Percentiles rank a stretch among this genome's conserved stretches.
Conservation (phyloP, 306 rosid genomes). For the Ziziphus jujuba region DNA sequence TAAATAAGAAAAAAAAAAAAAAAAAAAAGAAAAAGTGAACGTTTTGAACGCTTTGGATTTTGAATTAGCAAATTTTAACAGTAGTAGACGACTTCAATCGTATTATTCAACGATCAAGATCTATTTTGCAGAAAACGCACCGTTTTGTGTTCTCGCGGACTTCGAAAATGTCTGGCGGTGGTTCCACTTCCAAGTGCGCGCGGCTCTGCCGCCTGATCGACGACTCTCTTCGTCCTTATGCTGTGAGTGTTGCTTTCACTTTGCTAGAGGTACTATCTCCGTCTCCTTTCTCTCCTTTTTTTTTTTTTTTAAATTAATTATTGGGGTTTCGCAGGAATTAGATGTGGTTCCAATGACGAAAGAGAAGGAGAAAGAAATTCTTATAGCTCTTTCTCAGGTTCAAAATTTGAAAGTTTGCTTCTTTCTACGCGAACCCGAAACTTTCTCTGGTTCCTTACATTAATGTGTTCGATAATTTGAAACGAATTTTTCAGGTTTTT, state of each 20-base stretch:
- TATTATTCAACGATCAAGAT: too few relatives aligned
- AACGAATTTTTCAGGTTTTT: constrained; percentile 19
- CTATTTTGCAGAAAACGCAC: constrained; percentile 6
- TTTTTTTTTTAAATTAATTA: background rate
- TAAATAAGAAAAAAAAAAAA: too few relatives aligned
- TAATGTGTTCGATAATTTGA: background rate
- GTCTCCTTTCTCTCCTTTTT: background rate
- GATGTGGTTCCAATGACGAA: constrained; percentile 20
- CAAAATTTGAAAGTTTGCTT: background rate
- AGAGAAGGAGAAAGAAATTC: constrained; percentile 40
- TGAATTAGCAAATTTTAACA: background rate
- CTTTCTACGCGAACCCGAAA: background rate
- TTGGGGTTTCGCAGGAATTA: constrained; percentile 17
- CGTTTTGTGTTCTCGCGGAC: constrained; percentile 2
- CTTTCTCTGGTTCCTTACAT: background rate
- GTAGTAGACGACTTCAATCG: background rate
- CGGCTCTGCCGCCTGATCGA: constrained; percentile 62
- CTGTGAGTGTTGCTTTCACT: constrained; percentile 26
- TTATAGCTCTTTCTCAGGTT: constrained; percentile 43
- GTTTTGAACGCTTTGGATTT: background rate
- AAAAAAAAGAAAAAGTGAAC: background rate
- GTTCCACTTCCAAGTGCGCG: constrained; percentile 26
- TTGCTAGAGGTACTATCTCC: background rate
- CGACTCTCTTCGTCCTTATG: constrained; percentile 48
- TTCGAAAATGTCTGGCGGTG: constrained; percentile 31